Evolutionary conservation across 2,329 filamentous ascomycete species (phyloP), one percentile per base, ranked within the genome.

Genomic region (Colletotrichum tofieldiae): DNA sequence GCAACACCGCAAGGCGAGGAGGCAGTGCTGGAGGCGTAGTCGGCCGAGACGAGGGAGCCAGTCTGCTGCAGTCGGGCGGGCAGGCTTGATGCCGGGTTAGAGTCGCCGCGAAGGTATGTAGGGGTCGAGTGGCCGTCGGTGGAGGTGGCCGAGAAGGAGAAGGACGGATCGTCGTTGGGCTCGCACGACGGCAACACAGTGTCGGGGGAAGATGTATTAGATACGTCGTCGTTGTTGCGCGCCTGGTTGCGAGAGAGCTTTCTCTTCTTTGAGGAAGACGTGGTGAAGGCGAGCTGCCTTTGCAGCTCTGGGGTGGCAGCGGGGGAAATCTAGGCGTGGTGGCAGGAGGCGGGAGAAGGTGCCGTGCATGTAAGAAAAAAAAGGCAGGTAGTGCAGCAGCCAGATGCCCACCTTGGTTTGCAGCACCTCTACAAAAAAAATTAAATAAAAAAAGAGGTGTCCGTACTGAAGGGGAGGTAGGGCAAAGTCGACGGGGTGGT

Each of bases 181-280:
- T 89, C 87, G 79, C 86, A 88, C 74, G 88, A 90, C 77, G 83
- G 85, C 69, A 89, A 80, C 75, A 86, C 84, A 71, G 82, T 83
- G 75, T 89, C 86, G 65, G 84, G 81, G 55, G 80, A 82, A n/a
- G 81, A 80, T 74, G 73, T 71, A 56, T 76, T 78, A 74, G 78
- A 75, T 64, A 77, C 80, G 76, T 81, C 81, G 74, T 82, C 79
- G 80, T 55, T 55, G 52, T 87, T 84, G 79, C 81, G 80, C 76
- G 82, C 80, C 75, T 82, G 81, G 79, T 82, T 72, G 84, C 83
- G 74, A 71, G 85, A 85, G 78, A 92, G 88, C 88, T 90, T 92
- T 87, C 90, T 88, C 90, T 92, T 92, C 90, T 92, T 92, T 88
- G 85, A 87, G 86, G 89, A 92, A 90, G 90, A 92, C 90, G 90